Evolutionary conservation across 164 flowering plant species (phyloP), one percentile per base, ranked within the genome.

Genomic region (Brasenia schreberi): DNA sequence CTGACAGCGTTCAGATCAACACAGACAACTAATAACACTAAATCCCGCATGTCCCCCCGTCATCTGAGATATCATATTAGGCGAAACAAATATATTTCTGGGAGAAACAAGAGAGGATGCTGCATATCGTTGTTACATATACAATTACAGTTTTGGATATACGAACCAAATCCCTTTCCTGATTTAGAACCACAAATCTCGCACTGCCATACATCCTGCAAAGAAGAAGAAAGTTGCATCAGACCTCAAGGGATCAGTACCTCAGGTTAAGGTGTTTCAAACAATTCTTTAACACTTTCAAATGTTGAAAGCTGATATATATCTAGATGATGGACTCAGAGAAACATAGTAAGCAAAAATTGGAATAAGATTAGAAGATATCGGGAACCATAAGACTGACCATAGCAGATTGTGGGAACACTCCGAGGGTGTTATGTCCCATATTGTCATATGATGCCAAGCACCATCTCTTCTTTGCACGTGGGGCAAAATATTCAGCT

Each of bases 381-480:
- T 63, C 7, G 43, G 60, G 27, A 63, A 42, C 64, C 44, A 45
- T 65, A 44, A 53, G 49, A 77, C 89, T 69, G 53, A 91, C 99
- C 92, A 84, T 83, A 59, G 97, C 81, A 59, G 96, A 89, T 78
- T 83, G 99, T 33, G 99, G 99, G 64, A 91, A 89, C 70, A 85
- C 97, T 66, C 97, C 97, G 18, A 89, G 82, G n/a, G 97, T 86
- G 67, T 87, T 91, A 58, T 87, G 87, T 65, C 96, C 99, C 59
- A 89, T 93, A 81, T 91, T 89, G 49, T 94, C 96, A 77, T 94
- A 94, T 27, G 79, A 56, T 23, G 99, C 91, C 63, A 94, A 71
- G 74, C 99, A 94, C 99, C 97, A 94, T 69, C 99, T 85, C 79
- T 88, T 91, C 86, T 88, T 91, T 49, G 97, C 96, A 70, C 90